Evolutionary conservation across 352 stramenopile genomes (phyloP), one percentile per base, ranked within the genome.

Genomic region (Globisporangium abappressorium): DNA sequence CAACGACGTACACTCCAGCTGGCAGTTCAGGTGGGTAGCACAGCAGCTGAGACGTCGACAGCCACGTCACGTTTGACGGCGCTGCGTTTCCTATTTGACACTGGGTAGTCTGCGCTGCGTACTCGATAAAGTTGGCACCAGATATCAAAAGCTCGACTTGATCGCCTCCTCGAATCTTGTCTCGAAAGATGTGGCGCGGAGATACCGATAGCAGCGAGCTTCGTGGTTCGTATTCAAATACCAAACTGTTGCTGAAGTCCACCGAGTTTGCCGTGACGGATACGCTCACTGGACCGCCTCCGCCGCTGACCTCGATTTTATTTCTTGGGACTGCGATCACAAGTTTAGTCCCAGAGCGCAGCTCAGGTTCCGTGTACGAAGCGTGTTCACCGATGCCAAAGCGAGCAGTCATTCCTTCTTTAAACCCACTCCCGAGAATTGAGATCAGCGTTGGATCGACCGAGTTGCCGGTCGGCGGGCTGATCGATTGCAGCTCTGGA

Each of bases 1-100:
- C 72, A 1, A 90, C 66, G 0, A 1, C 62, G 57, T 92, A 82
- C 14, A 73, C 63, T 0, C 84, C 84, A 61, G 66, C 64, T 34
- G 75, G 65, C 15, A 89, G 57, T 11, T 72, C 38, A 0, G 76
- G 62, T 15, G 66, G 65, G n/a, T 62, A 54, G 33, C 80, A 87
- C 14, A 70, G 18, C 26, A 87, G 66, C 3, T 81, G 65, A n/a
- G 64, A 71, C 9, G 43, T 51, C 14, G 80, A 82, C 12, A 85
- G 34, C 70, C 72, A 80, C 2, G 72, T 24, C 22, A 60, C 77
- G 3, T n/a, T 2, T 12, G 55, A 51, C 7, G 51, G 7, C 5
- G 51, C 6, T 12, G 28, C 53, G 33, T 79, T 59, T 2, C 77
- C 77, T 57, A 85, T 61, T 47, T 65, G 73, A 64, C 77, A 85